Conservation (phyloP, 352 stramenopile species). For the Poterioochromonas sp. region DNA sequence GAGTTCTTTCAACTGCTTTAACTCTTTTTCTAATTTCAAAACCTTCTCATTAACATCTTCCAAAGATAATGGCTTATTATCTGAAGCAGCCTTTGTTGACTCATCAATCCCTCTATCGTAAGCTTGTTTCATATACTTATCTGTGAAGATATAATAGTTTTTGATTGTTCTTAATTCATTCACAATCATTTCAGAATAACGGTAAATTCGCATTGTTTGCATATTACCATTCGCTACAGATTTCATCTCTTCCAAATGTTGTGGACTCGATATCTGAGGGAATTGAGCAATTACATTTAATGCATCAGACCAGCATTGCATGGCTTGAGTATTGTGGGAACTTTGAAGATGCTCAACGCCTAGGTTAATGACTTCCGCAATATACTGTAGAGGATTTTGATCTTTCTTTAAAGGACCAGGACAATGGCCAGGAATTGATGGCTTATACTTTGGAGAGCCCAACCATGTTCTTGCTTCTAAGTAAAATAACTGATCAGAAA, state of each 20-base stretch:
- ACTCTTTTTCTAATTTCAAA: not conserved
- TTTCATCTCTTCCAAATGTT: not conserved
- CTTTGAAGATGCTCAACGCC: not conserved
- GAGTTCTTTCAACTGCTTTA: not conserved
- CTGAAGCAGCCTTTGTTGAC: not conserved
- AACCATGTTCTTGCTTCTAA: not conserved
- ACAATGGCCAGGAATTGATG: not conserved
- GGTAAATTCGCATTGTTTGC: not conserved
- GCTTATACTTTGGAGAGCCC: not conserved
- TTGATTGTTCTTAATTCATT: not conserved
- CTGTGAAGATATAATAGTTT: not conserved
- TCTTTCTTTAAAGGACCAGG: not conserved
- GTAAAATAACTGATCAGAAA: constrained; percentile 1
- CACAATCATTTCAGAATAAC: constrained; percentile 10
- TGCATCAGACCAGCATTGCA: constrained; percentile 15
- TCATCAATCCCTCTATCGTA: not conserved
- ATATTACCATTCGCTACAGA: not conserved
- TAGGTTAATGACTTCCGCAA: not conserved
- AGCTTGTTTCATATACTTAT: constrained; percentile 5
- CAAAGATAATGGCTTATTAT: not conserved
- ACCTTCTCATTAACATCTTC: constrained; percentile 4
- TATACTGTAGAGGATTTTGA: not conserved
- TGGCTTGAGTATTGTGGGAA: not conserved
- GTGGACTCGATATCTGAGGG: not conserved
- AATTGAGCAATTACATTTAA: not conserved